Percentiles rank a stretch among this genome's conserved stretches.
phyloP scores from a whole-genome alignment of 2,329 filamentous ascomycete genomes.

The Pseudogymnoascus verrucosus region DNA sequence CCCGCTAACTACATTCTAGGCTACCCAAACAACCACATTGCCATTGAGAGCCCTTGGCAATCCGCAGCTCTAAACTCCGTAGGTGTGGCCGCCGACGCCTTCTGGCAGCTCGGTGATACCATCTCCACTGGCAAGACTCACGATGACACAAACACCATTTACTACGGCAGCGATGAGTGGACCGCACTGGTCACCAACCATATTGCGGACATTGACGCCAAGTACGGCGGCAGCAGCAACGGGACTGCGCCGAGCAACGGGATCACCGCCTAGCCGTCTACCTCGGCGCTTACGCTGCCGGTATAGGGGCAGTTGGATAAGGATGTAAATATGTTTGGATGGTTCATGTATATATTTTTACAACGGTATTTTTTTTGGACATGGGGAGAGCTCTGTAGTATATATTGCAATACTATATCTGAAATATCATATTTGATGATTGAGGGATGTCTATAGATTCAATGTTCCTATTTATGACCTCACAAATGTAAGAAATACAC shows the following conservation, averaged over 20 bases:
- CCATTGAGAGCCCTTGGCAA: conserved; percentile 21
- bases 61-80: conserved; percentile 15
- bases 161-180: conserved; percentile 22
- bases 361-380: not conserved
- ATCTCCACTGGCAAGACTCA: conserved; percentile 19
- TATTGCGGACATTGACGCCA: not conserved
- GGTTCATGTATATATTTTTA: conserved; percentile 2
- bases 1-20: not conserved
- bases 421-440: not conserved
- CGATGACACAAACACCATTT: conserved; percentile 24
- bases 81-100: conserved; percentile 23
- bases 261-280: not conserved
- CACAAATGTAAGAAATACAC: not conserved
- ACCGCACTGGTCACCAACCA: conserved; percentile 10
- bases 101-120: conserved; percentile 26
- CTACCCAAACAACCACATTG: not conserved
- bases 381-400: not conserved
- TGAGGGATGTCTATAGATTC: not conserved
- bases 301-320: not conserved
- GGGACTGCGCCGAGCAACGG: not conserved
- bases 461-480: not conserved
- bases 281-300: too few relatives aligned
- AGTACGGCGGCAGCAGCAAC: not conserved
- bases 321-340: not conserved
- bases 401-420: not conserved